Percentiles rank a stretch among this genome's conserved stretches.
Conservation (phyloP, 768 basidiomycete species). For the Lanmaoa rubissima region DNA sequence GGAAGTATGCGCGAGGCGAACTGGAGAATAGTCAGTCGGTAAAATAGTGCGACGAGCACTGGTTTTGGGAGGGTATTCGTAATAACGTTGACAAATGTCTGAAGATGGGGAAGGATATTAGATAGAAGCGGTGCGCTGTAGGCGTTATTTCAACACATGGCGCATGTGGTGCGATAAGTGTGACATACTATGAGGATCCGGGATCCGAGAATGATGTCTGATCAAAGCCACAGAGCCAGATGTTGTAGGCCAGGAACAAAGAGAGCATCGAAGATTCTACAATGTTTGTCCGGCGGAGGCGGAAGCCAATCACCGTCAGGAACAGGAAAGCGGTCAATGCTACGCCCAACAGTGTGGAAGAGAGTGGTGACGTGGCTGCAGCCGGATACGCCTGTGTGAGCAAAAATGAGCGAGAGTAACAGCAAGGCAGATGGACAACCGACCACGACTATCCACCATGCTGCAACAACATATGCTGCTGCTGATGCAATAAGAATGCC, state of each 20-base stretch:
- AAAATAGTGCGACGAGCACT: constrained; percentile 73
- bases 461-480: constrained; percentile 74
- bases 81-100: constrained; percentile 76
- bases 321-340: constrained; percentile 88
- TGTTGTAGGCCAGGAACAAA: constrained; percentile 84
- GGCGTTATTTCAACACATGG: constrained; percentile 8
- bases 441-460: constrained; percentile 84
- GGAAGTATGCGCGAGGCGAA: constrained; percentile 81
- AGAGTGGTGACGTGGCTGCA: constrained; percentile 79
- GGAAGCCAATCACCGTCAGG: constrained; percentile 89
- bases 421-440: constrained; percentile 31
- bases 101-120: constrained; percentile 79
- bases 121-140: constrained; percentile 69
- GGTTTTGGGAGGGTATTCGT: constrained; percentile 85
- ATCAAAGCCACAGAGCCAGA: constrained; percentile 87
- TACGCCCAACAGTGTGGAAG: constrained; percentile 85
- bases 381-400: constrained; percentile 68
- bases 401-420: constrained; percentile 10
- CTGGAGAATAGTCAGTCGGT: constrained; percentile 78
- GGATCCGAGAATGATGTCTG: constrained; percentile 70
- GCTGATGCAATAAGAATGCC: constrained; percentile 73
- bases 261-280: constrained; percentile 89
- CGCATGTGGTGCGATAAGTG: not conserved
- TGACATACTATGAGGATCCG: constrained; percentile 71
- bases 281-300: constrained; percentile 83